Evolutionary conservation across 176 grass and related monocot species (phyloP).

Genomic region (Juncus effusus): DNA sequence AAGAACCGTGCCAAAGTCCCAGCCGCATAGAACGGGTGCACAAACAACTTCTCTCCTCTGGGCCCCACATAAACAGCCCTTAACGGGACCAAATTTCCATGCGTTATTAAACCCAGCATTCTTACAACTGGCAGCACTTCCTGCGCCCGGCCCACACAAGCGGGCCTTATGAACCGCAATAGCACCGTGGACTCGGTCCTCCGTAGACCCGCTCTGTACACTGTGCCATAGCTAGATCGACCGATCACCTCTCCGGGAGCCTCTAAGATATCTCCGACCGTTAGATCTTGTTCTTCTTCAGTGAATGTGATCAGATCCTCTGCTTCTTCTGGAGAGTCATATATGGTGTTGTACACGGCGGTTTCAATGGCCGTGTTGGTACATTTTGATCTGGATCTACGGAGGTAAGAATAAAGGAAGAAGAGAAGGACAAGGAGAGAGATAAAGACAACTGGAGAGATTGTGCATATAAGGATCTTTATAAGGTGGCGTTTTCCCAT

Average conservation of each 20-base stretch:
- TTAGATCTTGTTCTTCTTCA: constrained; percentile 35
- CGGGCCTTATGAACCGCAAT: constrained; percentile 45
- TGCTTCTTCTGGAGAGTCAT: constrained; percentile 8
- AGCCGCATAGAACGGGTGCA: constrained; percentile 50
- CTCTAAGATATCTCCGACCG: constrained; percentile 37
- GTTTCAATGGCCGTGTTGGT: constrained; percentile 25
- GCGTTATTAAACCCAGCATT: constrained; percentile 22
- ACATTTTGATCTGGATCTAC: neutral
- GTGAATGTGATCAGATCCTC: constrained; percentile 40
- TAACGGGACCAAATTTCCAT: constrained; percentile 42
- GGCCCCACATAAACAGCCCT: constrained; percentile 45
- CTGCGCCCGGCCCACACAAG: constrained; percentile 21
- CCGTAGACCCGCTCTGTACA: constrained; percentile 41
- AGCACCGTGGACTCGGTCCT: constrained; percentile 23
- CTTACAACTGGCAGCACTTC: constrained; percentile 31
- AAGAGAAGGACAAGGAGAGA: neutral
- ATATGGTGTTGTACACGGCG: constrained; percentile 9
- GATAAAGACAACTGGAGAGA: constrained; percentile 11
- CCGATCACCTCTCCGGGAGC: constrained; percentile 49
- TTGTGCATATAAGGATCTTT: constrained; percentile 20
- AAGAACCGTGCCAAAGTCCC: constrained; percentile 41
- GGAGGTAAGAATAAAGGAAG: neutral
- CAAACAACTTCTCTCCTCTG: constrained; percentile 50
- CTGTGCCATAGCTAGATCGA: constrained; percentile 36
- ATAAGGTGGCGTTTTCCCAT: constrained; percentile 33